Evolutionary conservation across 306 rosid species (phyloP).

Genomic region (Dicorynia guianensis): DNA sequence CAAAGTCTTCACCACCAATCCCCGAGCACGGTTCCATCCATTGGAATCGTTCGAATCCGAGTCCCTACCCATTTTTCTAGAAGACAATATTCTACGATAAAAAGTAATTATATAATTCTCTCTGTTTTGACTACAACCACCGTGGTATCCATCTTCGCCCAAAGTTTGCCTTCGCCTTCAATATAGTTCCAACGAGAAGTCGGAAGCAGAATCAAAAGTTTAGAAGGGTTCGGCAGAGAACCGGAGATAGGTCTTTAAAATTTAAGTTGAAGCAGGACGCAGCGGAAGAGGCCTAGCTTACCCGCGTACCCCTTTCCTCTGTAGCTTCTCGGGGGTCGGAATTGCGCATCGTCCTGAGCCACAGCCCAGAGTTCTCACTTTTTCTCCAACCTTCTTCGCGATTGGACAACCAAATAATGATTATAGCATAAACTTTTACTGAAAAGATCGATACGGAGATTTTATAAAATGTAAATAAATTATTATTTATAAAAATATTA

Average conservation of each 20-base stretch:
- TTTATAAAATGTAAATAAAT: too few relatives aligned
- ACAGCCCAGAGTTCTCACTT: not conserved
- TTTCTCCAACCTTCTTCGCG: not conserved
- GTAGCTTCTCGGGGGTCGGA: slow-evolving; percentile 5
- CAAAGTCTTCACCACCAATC: slow-evolving; percentile 71
- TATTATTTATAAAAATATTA: too few relatives aligned
- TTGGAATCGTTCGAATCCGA: slow-evolving; percentile 51
- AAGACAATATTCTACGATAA: not conserved
- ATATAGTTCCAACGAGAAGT: not conserved
- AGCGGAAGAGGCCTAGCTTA: not conserved
- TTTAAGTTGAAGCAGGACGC: slow-evolving; percentile 5
- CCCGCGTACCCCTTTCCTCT: not conserved
- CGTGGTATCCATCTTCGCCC: slow-evolving; percentile 8
- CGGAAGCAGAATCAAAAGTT: not conserved
- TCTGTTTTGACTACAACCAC: not conserved
- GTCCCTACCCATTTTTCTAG: slow-evolving; percentile 53
- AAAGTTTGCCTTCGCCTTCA: not conserved
- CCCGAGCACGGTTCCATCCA: slow-evolving; percentile 77
- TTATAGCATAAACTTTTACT: too few relatives aligned
- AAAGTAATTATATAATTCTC: slow-evolving; percentile 2
- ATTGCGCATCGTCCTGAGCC: not conserved
- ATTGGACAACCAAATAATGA: not conserved
- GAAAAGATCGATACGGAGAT: too few relatives aligned
- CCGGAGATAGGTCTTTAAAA: not conserved
- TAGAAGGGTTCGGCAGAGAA: not conserved